Evolutionary conservation across 2,329 filamentous ascomycete genomes (phyloP), one percentile per base, ranked within the genome.

Genomic region (Ascochyta clinopodiicola): DNA sequence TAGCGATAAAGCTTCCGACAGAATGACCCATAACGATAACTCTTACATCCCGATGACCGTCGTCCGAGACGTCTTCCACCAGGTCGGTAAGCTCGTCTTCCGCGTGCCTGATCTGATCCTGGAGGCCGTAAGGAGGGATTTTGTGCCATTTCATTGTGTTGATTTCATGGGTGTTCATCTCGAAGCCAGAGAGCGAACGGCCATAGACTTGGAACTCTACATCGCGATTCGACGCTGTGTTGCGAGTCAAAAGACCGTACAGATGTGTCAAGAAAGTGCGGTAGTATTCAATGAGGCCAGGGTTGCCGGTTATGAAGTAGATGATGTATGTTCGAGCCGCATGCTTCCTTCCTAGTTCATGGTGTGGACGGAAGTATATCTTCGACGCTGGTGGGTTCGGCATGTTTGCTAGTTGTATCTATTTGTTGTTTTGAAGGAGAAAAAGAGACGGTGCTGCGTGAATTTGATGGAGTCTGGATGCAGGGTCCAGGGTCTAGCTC

Each of bases 231-330:
- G 56, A 55, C 1, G 64, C 62, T 2, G 62, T 64, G 40, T 66
- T 38, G n/a, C 57, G 63, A 10, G 82, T 77, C 12, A 91, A 76
- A 12, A 85, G 75, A 0, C 75, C 70, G 40, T 85, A 80, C 2
- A 92, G 76, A 13, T 81, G 78, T 0, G 78, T 78, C 10, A 92
- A 79, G 73, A 92, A 94, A 34, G 84, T 80, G 53, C 77, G 78
- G 74, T 94, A 94, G 80, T 90, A 94, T 51, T 82, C 84, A 45
- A 92, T 83, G 17, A 92, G 79, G 5, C 90, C 90, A 5, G 90
- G 90, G 62, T 94, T 94, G 19, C 90, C 90, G 25, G 88, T 85
- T 36, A 94, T 81, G 74, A 91, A 88, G 77, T 86, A 92, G 62
- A 93, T 77, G 44, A 92, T 82, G 57, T 78, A 76, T 37, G 63